phyloP scores from a whole-genome alignment of 345 rosid species.

The Populus simonii region DNA sequence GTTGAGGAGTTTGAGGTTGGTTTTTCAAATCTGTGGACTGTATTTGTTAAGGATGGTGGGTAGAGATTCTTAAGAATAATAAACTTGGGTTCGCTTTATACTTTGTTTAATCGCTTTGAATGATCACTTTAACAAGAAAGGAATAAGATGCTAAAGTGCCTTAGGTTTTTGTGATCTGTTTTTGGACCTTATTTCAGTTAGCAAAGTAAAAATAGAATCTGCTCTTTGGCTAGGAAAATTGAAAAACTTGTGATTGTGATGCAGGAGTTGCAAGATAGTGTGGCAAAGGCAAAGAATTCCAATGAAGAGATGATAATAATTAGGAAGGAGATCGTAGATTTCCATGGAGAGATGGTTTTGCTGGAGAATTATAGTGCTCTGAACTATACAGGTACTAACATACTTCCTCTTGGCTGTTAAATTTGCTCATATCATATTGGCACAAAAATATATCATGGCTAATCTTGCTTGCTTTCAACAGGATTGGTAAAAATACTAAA shows the following conservation, averaged over 20 bases:
- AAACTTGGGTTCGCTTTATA: background rate
- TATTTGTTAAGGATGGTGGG: background rate
- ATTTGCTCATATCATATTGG: background rate
- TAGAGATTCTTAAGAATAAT: background rate
- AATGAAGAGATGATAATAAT: slow-evolving; percentile 57
- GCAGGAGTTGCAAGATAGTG: slow-evolving; percentile 77
- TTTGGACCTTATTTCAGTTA: background rate
- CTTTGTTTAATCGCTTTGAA: background rate
- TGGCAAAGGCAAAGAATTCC: slow-evolving; percentile 54
- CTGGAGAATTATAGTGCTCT: slow-evolving; percentile 95
- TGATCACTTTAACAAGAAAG: background rate
- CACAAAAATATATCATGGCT: background rate
- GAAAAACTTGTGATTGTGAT: slow-evolving; percentile 10
- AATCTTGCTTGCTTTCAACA: slow-evolving; percentile 17
- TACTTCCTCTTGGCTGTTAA: background rate
- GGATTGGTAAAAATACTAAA: slow-evolving; percentile 91
- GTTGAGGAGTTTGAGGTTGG: background rate
- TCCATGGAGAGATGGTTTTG: slow-evolving; percentile 96
- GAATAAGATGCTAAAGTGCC: background rate
- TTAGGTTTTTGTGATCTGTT: background rate
- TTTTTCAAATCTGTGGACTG: background rate
- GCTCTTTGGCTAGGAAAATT: background rate
- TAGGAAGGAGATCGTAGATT: slow-evolving; percentile 78
- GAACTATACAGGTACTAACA: slow-evolving; percentile 71
- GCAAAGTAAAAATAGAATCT: background rate